Evolutionary conservation across 169 alveolate species (phyloP).

Genomic region (Eimeria praecox): DNA sequence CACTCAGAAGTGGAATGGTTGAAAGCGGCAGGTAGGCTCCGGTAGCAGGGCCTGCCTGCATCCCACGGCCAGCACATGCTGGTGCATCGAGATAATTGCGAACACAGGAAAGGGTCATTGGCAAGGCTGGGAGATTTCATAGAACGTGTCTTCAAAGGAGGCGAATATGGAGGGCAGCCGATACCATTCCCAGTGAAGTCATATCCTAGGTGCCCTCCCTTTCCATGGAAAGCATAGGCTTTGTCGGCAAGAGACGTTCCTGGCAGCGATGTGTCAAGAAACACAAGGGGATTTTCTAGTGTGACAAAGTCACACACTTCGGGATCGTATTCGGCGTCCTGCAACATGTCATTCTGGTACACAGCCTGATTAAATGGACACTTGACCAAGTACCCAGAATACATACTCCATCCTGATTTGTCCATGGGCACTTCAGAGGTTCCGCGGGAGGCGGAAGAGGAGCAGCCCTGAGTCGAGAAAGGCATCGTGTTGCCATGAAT

Average conservation of each 20-base stretch:
- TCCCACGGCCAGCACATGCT: conserved; percentile 83
- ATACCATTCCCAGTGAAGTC: conserved; percentile 80
- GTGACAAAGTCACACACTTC: conserved; percentile 78
- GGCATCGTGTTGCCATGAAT: conserved; percentile 82
- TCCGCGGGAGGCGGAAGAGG: conserved; percentile 57
- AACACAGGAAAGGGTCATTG: conserved; percentile 79
- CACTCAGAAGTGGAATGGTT: conserved; percentile 79
- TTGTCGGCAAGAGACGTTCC: conserved; percentile 23
- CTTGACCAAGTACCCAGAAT: conserved; percentile 74
- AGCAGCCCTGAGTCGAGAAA: conserved; percentile 65
- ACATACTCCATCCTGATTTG: conserved; percentile 81
- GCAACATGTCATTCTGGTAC: conserved; percentile 71
- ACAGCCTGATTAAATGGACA: conserved; percentile 81
- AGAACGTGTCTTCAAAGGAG: conserved; percentile 70
- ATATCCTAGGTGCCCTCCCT: conserved; percentile 82
- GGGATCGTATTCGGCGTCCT: conserved; percentile 74
- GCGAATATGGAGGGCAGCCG: conserved; percentile 83
- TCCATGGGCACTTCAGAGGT: conserved; percentile 79
- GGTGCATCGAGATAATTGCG: conserved; percentile 77
- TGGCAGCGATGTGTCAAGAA: conserved; percentile 69
- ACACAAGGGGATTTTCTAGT: conserved; percentile 55
- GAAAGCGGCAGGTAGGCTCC: conserved; percentile 79
- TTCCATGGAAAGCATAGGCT: conserved; percentile 83
- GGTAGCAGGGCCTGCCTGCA: conserved; percentile 70
- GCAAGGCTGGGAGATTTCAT: conserved; percentile 71